Evolutionary conservation across 306 rosid genomes (phyloP), one percentile per base, ranked within the genome.

Genomic region (Benincasa hispida): DNA sequence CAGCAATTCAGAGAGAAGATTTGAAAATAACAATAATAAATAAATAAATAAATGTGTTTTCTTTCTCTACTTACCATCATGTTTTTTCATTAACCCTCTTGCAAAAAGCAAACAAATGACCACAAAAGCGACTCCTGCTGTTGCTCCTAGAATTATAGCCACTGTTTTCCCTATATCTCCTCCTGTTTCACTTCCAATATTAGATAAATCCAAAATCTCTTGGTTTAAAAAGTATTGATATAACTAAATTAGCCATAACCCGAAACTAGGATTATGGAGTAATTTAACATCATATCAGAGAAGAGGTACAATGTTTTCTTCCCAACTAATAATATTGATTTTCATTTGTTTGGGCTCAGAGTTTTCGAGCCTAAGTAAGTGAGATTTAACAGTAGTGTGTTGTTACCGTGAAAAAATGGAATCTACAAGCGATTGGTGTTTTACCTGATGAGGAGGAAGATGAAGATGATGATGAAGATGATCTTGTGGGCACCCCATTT

Each of bases 111-210:
- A 55, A 42, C 77, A 91, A 82, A 91, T 94, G 54, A 91, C 89
- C 73, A 94, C 35, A 78, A 94, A 91, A 22, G 88, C 95, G 77
- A 91, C 93, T 45, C 88, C 97, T 62, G 95, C 96, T 51, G 85
- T 89, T 51, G 93, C 91, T 81, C 98, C 98, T 74, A 94, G 76
- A 77, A 94, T 91, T 22, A 94, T 86, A 75, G 98, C 98, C 65
- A 88, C 97, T 2, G 97, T 94, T 85, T 87, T 91, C 76, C 94
- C 94, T 74, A 90, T 88, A 80, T 83, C 87, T 62, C 78, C 84
- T 78, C 89, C 94, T 83, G 93, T 74, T 78, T 86, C 88, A 81
- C 42, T 69, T 68, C 74, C 86, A 72, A 80, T 41, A 74, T 73
- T 32, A 47, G 74, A 48, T 41, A 17, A 50, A 50, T 0, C n/a